These are phyloP conservation scores for Eudorina sp. DNA, from an alignment of 139 green algal species.

Conservation along the genomic window DNA sequence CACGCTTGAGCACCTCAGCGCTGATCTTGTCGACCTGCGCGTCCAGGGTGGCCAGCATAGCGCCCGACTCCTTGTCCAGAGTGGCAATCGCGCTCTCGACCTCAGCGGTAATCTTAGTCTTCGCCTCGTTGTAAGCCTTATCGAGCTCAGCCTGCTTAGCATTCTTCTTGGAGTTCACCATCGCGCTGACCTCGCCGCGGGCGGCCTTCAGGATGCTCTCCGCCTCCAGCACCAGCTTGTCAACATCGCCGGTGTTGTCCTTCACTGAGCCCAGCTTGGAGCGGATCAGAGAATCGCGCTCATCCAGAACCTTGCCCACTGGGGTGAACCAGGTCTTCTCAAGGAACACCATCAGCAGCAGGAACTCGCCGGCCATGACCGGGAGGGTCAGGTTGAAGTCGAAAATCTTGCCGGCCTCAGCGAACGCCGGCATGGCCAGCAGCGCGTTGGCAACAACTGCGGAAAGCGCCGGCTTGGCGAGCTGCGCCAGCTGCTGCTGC, in stretches of 20 bases:
- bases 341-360: slow-evolving; percentile 94
- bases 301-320: slow-evolving; percentile 90
- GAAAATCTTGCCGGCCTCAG: slow-evolving; percentile 77
- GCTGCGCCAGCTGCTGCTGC: slow-evolving; percentile 18
- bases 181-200: slow-evolving; percentile 62
- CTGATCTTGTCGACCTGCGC: slow-evolving; percentile 87
- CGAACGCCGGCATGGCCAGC: slow-evolving; percentile 78
- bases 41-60: slow-evolving; percentile 79
- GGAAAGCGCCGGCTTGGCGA: slow-evolving; percentile 51
- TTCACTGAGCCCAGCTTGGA: slow-evolving; percentile 86
- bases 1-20: slow-evolving; percentile 80
- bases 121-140: slow-evolving; percentile 64
- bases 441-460: slow-evolving; percentile 76
- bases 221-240: slow-evolving; percentile 63
- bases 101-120: slow-evolving; percentile 69
- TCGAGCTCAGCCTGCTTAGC: slow-evolving; percentile 77
- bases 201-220: slow-evolving; percentile 71
- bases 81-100: slow-evolving; percentile 66
- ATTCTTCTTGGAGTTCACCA: slow-evolving; percentile 71
- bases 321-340: slow-evolving; percentile 95
- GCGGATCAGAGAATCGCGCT: slow-evolving; percentile 84
- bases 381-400: slow-evolving; percentile 67
- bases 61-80: slow-evolving; percentile 83
- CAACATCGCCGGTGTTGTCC: slow-evolving; percentile 70
- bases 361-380: slow-evolving; percentile 87